Evolutionary conservation across 768 basidiomycete species (phyloP), one percentile per base, ranked within the genome.

Genomic region (Rubroboletus pulcherrimus): DNA sequence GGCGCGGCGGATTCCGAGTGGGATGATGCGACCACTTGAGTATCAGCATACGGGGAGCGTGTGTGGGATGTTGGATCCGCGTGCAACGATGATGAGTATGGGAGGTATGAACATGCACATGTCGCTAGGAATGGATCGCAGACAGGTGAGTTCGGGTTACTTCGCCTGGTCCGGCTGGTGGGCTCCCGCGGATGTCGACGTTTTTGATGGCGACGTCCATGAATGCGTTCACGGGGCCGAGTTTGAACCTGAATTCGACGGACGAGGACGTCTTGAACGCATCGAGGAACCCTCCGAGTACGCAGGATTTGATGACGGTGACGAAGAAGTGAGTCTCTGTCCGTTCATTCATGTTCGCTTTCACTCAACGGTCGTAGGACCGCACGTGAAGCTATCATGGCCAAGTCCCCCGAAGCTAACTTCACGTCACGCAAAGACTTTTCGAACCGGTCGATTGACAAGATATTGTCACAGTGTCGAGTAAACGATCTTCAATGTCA

Each of bases 241-340:
- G 85, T 64, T 74, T 78, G 69, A 89, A 85, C 62, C 81, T 89
- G 15, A 84, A 93, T 61, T 93, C 95, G 24, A 78, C 81, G 8
- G 87, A 98, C 65, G 93, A 94, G 21, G 93, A 96, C 56, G 74
- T 98, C 10, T 82, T 92, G 69, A 81, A 73, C 39, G 89, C 91
- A 17, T 71, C 98, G 51, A 80, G 91, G 59, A 84, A 82, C 58
- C 95, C 93, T 67, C 71, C 98, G 63, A 89, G 92, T 59, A 91
- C 89, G 14, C 93, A 96, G 73, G 93, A 98, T 71, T 72, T 97
- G 67, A 96, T 97, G 95, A 89, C 85, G 53, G 92, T 97, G 57
- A 93, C 93, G 69, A 94, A 94, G 81, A 94, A 93, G 91, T 95
- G 66, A 71, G 91, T 77, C 4, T 54, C 57, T n/a, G 52, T 30